A percentile compares a stretch with the other conserved stretches of the same genome.
These are phyloP conservation scores for Tetracladium maxilliforme DNA, from an alignment of 2,329 filamentous ascomycete species.

Conservation along the genomic window DNA sequence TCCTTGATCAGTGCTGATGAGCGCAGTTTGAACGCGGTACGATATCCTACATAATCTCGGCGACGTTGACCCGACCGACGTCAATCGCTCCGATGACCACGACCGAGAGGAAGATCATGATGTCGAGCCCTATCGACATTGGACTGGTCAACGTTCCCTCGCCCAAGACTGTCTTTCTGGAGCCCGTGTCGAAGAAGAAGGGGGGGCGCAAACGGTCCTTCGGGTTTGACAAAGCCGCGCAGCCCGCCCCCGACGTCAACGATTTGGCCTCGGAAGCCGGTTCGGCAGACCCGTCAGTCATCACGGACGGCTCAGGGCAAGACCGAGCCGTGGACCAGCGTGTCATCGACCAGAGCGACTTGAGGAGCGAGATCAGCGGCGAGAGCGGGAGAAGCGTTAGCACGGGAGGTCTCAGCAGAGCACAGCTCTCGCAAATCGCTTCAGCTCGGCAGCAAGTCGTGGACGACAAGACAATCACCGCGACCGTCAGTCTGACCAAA, in stretches of 20 bases:
- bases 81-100: slow-evolving; percentile 68
- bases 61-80: slow-evolving; percentile 78
- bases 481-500: slow-evolving; percentile 68
- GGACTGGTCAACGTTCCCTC: slow-evolving; percentile 60
- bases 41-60: slow-evolving; percentile 80
- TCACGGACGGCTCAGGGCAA: too few relatives aligned
- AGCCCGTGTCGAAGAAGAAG: slow-evolving; percentile 63
- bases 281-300: too few relatives aligned
- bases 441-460: slow-evolving; percentile 33
- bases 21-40: slow-evolving; percentile 83
- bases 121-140: slow-evolving; percentile 76
- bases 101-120: slow-evolving; percentile 66
- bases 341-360: slow-evolving; percentile 51
- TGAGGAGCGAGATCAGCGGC: slow-evolving; percentile 15
- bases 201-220: slow-evolving; percentile 40
- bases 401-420: too few relatives aligned
- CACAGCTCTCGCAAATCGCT: too few relatives aligned
- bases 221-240: slow-evolving; percentile 25
- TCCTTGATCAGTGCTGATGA: slow-evolving; percentile 7
- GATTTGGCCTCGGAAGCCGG: slow-evolving; percentile 7
- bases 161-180: slow-evolving; percentile 71
- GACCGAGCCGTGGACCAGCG: too few relatives aligned
- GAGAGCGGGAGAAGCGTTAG: slow-evolving; percentile 31
- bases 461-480: slow-evolving; percentile 70
- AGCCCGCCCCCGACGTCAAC: slow-evolving; percentile 26